phyloP scores from a whole-genome alignment of 805 yeast genomes.

The Saccharomycopsis sp. region DNA sequence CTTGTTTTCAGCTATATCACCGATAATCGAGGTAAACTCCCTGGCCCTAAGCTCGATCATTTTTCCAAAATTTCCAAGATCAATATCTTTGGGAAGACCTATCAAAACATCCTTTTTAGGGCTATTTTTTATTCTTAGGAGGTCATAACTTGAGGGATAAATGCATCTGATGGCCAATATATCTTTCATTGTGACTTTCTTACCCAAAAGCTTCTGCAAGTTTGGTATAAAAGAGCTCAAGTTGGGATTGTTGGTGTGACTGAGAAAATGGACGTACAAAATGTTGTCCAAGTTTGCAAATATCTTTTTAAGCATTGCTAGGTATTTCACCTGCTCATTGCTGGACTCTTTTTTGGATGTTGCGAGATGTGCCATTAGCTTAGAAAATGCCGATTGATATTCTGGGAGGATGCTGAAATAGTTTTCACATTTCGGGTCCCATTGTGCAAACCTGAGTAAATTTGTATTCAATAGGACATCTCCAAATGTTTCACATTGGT shows the following conservation, averaged over 20 bases:
- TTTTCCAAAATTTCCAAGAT: conserved; percentile 5
- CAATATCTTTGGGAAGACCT: neutral
- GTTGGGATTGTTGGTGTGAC: conserved; percentile 8
- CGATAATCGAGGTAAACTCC: neutral
- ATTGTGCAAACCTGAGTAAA: neutral
- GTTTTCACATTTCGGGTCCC: no score
- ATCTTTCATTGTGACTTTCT: conserved; percentile 3
- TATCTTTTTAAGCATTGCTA: neutral
- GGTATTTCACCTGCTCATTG: neutral
- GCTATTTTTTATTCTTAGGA: neutral
- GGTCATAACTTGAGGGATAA: conserved; percentile 8
- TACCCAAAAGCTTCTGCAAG: conserved; percentile 3
- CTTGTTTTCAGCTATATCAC: neutral
- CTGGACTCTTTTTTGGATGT: neutral
- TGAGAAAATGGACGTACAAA: conserved; percentile 5
- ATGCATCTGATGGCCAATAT: conserved; percentile 9
- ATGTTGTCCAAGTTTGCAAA: conserved; percentile 11
- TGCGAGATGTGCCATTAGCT: neutral
- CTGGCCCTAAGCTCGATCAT: neutral
- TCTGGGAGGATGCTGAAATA: neutral
- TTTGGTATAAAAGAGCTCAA: conserved; percentile 8
- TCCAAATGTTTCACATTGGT: neutral
- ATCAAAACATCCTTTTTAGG: conserved; percentile 4
- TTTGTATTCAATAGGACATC: neutral
- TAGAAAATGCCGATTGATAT: neutral